phyloP scores from a whole-genome alignment of 1,139 yeast species.

The Taphrina populina region DNA sequence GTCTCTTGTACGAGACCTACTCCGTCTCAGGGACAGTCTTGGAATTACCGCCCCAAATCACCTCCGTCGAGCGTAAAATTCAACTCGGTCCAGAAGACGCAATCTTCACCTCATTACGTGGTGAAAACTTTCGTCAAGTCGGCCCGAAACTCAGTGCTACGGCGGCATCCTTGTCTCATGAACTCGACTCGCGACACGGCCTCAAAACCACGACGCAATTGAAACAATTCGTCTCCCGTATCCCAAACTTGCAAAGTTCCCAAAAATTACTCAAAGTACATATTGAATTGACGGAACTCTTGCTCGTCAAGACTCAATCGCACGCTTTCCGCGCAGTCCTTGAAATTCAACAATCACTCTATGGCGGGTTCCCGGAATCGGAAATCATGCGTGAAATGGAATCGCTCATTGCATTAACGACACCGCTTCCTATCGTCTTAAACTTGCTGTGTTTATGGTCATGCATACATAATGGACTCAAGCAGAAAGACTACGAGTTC shows the following conservation, averaged over 20 bases:
- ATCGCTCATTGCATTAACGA: constrained; percentile 52
- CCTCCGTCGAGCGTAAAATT: constrained; percentile 43
- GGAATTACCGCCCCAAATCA: constrained; percentile 46
- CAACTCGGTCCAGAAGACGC: constrained; percentile 47
- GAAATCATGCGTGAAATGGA: constrained; percentile 53
- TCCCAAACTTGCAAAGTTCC: constrained; percentile 64
- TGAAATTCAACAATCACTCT: constrained; percentile 71
- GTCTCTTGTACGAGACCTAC: constrained; percentile 72
- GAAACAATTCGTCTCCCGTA: constrained; percentile 65
- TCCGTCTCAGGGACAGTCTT: constrained; percentile 54
- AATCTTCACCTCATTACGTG: constrained; percentile 55
- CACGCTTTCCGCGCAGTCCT: constrained; percentile 57
- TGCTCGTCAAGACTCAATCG: constrained; percentile 56
- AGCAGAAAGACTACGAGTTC: constrained; percentile 56
- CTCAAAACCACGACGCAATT: constrained; percentile 65
- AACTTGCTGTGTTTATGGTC: constrained; percentile 58
- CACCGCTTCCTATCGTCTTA: constrained; percentile 49
- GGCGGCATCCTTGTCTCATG: constrained; percentile 69
- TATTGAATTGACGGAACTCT: constrained; percentile 69
- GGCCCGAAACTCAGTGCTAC: constrained; percentile 69
- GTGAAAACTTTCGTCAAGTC: constrained; percentile 74
- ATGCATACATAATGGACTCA: constrained; percentile 63
- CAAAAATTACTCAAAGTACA: constrained; percentile 70
- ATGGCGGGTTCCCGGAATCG: constrained; percentile 58
- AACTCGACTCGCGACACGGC: constrained; percentile 62